phyloP scores from a whole-genome alignment of 495 filamentous ascomycete genomes.

The Lindgomyces ingoldianus region DNA sequence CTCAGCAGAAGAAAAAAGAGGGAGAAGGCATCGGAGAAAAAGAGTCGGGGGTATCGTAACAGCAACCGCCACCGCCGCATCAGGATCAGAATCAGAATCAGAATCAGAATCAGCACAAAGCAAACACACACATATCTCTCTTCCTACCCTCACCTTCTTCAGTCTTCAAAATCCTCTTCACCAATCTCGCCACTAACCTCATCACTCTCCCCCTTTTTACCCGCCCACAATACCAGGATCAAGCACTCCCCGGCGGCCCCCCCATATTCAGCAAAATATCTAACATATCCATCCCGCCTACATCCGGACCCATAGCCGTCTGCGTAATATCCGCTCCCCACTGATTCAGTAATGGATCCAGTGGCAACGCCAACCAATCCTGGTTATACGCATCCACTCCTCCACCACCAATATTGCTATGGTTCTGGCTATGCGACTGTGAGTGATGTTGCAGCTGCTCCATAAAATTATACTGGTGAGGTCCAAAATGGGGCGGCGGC shows the following conservation, averaged over 20 bases:
- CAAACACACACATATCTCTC: neutral
- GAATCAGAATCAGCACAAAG: too few species aligned
- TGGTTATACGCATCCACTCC: conserved; percentile 27
- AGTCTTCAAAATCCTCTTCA: neutral
- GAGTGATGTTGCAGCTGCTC: conserved; percentile 5
- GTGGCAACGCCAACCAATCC: conserved; percentile 53
- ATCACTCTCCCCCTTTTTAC: neutral
- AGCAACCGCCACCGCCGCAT: too few species aligned
- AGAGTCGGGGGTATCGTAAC: too few species aligned
- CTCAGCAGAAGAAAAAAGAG: too few species aligned
- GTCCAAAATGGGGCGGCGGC: conserved; percentile 47
- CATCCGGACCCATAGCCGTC: conserved; percentile 46
- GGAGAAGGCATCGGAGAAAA: too few species aligned
- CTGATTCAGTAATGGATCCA: conserved; percentile 48
- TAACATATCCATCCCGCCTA: conserved; percentile 46
- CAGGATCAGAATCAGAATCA: too few species aligned
- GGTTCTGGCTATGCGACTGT: neutral
- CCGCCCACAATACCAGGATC: neutral
- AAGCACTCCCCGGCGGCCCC: conserved; percentile 13
- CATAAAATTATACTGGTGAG: conserved; percentile 28
- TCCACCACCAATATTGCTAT: neutral
- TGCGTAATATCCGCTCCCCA: conserved; percentile 43
- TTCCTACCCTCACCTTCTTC: neutral
- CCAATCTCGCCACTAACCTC: neutral
- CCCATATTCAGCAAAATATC: conserved; percentile 42